A percentile compares a stretch with the other conserved stretches of the same genome.
These are phyloP conservation scores for Blastocladiella britannica DNA, from an alignment of 192 early-diverging fungal species.

Conservation along the genomic window DNA sequence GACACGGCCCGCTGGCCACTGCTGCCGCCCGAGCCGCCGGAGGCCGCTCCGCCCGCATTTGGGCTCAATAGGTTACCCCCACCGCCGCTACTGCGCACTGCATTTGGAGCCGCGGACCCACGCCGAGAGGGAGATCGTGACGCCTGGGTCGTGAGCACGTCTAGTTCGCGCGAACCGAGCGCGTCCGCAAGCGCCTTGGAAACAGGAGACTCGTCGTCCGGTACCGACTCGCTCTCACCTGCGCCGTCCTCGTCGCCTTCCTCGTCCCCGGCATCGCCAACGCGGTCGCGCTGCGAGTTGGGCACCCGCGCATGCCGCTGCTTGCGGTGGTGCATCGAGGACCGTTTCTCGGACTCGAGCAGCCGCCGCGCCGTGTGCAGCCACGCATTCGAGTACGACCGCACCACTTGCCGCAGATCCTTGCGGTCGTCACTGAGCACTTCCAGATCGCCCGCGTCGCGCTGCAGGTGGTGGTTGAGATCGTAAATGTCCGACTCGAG, in stretches of 20 bases:
- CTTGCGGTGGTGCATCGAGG: not conserved
- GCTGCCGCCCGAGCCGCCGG: no score
- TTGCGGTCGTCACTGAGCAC: conserved; percentile 25
- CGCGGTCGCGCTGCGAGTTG: no score
- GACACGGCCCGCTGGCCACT: not conserved
- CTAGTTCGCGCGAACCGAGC: not conserved
- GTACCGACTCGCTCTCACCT: not conserved
- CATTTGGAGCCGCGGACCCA: no score
- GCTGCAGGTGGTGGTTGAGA: conserved; percentile 23
- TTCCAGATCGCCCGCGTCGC: conserved; percentile 21
- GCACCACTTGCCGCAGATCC: conserved; percentile 17
- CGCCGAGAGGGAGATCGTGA: no score
- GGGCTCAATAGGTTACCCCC: no score
- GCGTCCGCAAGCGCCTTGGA: not conserved
- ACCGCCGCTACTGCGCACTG: no score
- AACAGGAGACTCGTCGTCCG: not conserved
- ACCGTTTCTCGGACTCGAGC: not conserved
- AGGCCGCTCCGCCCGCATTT: no score
- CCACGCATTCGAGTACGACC: conserved; percentile 6
- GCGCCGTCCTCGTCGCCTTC: not conserved
- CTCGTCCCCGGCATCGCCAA: not conserved
- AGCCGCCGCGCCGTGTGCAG: not conserved
- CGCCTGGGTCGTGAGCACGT: not conserved
- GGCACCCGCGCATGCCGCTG: not conserved
- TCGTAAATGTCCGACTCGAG: conserved; percentile 14